Percentiles rank a stretch among this genome's conserved stretches.
Evolutionary conservation across 768 basidiomycete species (phyloP).

Genomic region (Megacollybia marginata): DNA sequence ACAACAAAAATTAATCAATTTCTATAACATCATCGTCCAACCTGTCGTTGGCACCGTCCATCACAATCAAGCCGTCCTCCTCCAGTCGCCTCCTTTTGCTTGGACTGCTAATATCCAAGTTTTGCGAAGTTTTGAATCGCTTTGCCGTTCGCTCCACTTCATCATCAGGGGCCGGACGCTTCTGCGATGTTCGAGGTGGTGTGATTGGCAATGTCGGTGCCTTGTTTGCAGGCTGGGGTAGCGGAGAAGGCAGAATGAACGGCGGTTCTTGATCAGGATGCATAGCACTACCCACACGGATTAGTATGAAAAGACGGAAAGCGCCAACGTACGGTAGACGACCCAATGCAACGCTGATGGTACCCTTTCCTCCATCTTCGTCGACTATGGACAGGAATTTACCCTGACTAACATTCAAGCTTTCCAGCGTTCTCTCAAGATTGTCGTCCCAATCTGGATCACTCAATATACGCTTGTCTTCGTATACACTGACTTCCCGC

Average conservation of each 20-base stretch:
- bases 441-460: constrained; percentile 97
- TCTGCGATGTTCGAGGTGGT: constrained; percentile 34
- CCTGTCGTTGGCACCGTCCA: constrained; percentile 50
- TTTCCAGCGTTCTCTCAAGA: constrained; percentile 68
- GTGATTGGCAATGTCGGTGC: constrained; percentile 34
- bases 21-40: constrained; percentile 50
- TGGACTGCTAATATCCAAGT: constrained; percentile 33
- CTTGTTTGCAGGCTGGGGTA: constrained; percentile 48
- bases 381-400: constrained; percentile 87
- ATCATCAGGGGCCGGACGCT: constrained; percentile 51
- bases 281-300: constrained; percentile 34
- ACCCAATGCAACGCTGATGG: constrained; percentile 64
- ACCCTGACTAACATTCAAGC: constrained; percentile 71
- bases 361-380: constrained; percentile 73
- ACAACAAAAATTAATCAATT: constrained; percentile 35
- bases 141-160: constrained; percentile 34
- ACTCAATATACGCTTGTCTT: constrained; percentile 78
- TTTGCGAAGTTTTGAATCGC: constrained; percentile 11
- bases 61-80: constrained; percentile 64
- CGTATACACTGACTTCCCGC: constrained; percentile 73
- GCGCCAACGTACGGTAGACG: constrained; percentile 22
- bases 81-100: constrained; percentile 62
- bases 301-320: neutral
- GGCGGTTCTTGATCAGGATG: constrained; percentile 44
- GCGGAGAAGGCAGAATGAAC: constrained; percentile 57